phyloP scores from a whole-genome alignment of 2,329 filamentous ascomycete genomes.

The Xylaria sp. region DNA sequence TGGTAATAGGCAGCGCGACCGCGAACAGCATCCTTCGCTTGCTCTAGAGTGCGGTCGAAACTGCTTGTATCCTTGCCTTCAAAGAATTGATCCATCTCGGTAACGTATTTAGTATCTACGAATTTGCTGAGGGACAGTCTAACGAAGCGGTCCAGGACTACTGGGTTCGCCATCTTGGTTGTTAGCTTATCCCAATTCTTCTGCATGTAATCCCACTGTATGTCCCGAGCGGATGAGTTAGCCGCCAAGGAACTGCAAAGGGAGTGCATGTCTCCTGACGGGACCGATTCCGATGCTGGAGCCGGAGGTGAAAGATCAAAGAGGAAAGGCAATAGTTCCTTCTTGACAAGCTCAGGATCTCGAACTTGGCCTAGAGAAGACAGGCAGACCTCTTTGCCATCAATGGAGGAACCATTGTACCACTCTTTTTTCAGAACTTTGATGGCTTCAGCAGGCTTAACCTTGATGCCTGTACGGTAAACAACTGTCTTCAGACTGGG shows the following conservation, averaged over 20 bases:
- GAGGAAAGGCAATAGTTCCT: constrained; percentile 79
- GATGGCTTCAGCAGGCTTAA: constrained; percentile 75
- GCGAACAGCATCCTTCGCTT: constrained; percentile 86
- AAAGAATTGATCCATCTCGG: constrained; percentile 89
- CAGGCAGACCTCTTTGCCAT: constrained; percentile 89
- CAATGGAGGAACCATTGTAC: constrained; percentile 82
- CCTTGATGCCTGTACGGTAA: constrained; percentile 80
- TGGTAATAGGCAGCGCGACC: constrained; percentile 84
- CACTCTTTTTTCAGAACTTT: constrained; percentile 87
- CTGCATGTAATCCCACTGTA: constrained; percentile 88
- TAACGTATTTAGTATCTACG: constrained; percentile 73
- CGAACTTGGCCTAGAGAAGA: constrained; percentile 79
- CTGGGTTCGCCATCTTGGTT: constrained; percentile 80
- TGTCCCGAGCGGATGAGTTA: constrained; percentile 77
- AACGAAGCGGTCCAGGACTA: constrained; percentile 90
- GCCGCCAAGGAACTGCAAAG: constrained; percentile 77
- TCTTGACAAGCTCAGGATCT: constrained; percentile 72
- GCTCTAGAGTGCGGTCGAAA: constrained; percentile 86
- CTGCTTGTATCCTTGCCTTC: constrained; percentile 83
- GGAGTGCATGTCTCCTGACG: constrained; percentile 87
- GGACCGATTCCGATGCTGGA: constrained; percentile 70
- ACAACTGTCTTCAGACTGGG: constrained; percentile 83
- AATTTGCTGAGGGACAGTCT: constrained; percentile 83
- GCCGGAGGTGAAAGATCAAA: constrained; percentile 71
- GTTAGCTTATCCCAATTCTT: constrained; percentile 81